Conservation (phyloP, 192 early-diverging fungal genomes). For the Fimicolochytrium jonesii region DNA sequence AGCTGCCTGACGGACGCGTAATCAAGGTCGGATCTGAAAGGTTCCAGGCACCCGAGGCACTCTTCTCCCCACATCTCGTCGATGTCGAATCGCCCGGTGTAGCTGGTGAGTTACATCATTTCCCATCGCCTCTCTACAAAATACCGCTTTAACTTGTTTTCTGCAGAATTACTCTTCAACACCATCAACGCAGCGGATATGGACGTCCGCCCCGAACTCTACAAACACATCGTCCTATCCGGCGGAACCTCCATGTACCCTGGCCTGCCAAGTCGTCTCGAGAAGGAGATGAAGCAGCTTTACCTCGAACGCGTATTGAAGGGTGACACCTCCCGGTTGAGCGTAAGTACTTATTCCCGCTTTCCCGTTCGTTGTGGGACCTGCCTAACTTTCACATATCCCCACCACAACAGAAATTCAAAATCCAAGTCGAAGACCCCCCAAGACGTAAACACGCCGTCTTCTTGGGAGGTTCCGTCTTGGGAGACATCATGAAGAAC, state of each 20-base stretch:
- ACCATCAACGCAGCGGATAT: slow-evolving; percentile 85
- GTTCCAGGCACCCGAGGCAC: slow-evolving; percentile 96
- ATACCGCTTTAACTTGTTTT: not conserved
- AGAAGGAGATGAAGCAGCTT: slow-evolving; percentile 97
- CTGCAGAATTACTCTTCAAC: slow-evolving; percentile 85
- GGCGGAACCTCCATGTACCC: slow-evolving; percentile 99
- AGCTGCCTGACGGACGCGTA: slow-evolving; percentile 95
- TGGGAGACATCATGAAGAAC: slow-evolving; percentile 93
- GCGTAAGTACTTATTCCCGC: slow-evolving; percentile 46
- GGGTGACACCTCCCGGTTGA: slow-evolving; percentile 76
- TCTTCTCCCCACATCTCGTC: slow-evolving; percentile 97
- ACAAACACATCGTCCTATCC: slow-evolving; percentile 96
- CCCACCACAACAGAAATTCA: slow-evolving; percentile 97
- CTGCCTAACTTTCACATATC: no score
- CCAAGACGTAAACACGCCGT: slow-evolving; percentile 98
- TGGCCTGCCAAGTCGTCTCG: slow-evolving; percentile 91
- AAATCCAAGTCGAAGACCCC: slow-evolving; percentile 96
- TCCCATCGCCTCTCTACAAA: no score
- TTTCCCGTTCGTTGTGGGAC: no score
- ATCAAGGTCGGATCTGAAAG: slow-evolving; percentile 98
- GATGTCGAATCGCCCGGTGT: slow-evolving; percentile 92
- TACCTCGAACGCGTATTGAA: slow-evolving; percentile 86
- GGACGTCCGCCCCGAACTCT: slow-evolving; percentile 91
- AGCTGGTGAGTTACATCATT: slow-evolving; percentile 70
- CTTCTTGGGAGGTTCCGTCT: slow-evolving; percentile 94